These are phyloP conservation scores for Desmodesmus armatus DNA, from an alignment of 139 green algal genomes.

Conservation along the genomic window DNA sequence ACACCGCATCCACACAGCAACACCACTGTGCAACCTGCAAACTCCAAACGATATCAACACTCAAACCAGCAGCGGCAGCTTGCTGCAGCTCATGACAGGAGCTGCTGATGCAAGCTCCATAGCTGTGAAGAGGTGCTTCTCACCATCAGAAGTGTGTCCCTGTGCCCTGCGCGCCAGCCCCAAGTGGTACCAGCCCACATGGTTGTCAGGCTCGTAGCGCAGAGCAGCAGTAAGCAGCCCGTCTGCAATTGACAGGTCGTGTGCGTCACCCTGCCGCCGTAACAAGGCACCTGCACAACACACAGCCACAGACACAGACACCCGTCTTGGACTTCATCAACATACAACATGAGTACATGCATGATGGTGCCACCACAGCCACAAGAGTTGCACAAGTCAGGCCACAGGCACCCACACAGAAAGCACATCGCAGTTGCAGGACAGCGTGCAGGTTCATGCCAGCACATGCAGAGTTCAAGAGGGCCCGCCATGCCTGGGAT, in stretches of 20 bases:
- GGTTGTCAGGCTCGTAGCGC: slow-evolving; percentile 44
- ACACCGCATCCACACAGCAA: no score
- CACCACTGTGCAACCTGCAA: no score
- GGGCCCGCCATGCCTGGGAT: no score
- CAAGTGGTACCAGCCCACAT: slow-evolving; percentile 41
- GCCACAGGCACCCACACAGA: no score
- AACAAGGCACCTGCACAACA: slow-evolving; percentile 34
- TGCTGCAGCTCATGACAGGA: slow-evolving; percentile 42
- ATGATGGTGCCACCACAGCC: no score
- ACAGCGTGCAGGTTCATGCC: no score
- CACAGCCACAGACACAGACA: neutral
- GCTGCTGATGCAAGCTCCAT: slow-evolving; percentile 30
- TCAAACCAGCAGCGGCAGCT: slow-evolving; percentile 34
- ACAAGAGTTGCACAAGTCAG: no score
- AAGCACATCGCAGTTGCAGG: neutral
- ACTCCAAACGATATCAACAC: no score
- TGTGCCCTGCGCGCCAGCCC: slow-evolving; percentile 26
- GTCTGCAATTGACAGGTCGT: slow-evolving; percentile 36
- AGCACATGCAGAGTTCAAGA: no score
- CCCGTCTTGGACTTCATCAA: no score
- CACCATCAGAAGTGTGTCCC: slow-evolving; percentile 12
- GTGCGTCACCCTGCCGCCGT: slow-evolving; percentile 10
- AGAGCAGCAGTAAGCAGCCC: slow-evolving; percentile 37
- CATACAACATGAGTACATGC: no score
- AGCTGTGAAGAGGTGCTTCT: slow-evolving; percentile 32